These are phyloP conservation scores for Aspergillus alliaceus DNA, from an alignment of 2,329 filamentous ascomycete species.

Conservation along the genomic window DNA sequence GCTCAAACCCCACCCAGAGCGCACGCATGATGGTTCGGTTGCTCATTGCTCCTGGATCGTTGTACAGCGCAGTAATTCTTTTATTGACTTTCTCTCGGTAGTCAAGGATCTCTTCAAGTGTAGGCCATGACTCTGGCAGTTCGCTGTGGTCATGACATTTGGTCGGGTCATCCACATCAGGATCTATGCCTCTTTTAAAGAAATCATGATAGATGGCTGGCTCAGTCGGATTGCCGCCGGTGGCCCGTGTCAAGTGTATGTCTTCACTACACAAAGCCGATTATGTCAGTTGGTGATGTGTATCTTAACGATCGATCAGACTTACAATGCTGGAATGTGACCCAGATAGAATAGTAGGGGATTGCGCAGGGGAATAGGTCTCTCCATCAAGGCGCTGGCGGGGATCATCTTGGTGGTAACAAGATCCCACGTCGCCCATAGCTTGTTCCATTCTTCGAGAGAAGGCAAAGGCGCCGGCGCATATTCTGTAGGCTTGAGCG, in stretches of 20 bases:
- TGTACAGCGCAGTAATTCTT: not conserved
- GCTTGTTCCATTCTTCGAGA: not conserved
- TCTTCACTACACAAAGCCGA: not conserved
- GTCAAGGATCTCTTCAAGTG: not conserved
- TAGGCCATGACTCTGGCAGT: not conserved
- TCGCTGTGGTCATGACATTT: not conserved
- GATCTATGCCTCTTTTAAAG: not conserved
- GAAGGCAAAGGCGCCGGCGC: not conserved
- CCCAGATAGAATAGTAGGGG: not conserved
- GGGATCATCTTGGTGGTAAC: not conserved
- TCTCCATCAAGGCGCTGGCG: not conserved
- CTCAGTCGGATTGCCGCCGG: not conserved
- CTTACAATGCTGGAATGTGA: not conserved
- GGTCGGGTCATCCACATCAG: not conserved
- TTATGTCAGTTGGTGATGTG: not conserved
- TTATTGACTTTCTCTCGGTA: not conserved
- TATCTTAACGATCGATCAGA: not conserved
- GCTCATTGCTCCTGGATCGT: not conserved
- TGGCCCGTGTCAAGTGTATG: not conserved
- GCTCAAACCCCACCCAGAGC: not conserved
- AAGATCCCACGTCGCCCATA: not conserved
- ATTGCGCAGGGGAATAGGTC: not conserved
- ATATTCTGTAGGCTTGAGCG: not conserved
- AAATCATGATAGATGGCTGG: not conserved
- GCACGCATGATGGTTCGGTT: not conserved